Evolutionary conservation across 2,329 filamentous ascomycete species (phyloP), one percentile per base, ranked within the genome.

Genomic region (Chaetomiaceae sp.): DNA sequence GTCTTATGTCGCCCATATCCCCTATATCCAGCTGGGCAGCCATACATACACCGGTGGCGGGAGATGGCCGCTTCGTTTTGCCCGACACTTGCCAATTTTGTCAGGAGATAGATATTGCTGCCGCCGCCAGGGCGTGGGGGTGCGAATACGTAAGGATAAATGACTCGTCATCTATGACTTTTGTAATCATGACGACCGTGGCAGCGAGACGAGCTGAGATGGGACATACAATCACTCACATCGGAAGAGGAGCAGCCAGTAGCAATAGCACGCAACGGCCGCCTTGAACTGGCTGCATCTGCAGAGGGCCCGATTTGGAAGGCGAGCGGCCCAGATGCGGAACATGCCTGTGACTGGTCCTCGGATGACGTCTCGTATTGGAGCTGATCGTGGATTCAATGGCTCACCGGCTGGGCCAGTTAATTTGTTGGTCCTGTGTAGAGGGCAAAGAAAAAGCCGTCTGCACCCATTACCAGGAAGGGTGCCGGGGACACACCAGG

Each of bases 251-350:
- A 36, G 18, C 7, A 18, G 33, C 40, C 40, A 46, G 45, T 36
- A 33, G 30, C 41, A 40, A 29, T 41, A 25, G 46, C 42, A 45
- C 27, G 23, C 25, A 48, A 34, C 48, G 43, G 48, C 42, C 32
- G 27, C 43, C 30, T 32, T 29, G 34, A 48, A 34, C 13, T 5
- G 42, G 48, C 40, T 49, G 48, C 57, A 58, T 42, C 48, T 59
- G 58, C 55, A 58, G 4, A 27, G 42, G 18, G 46, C 58, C 51
- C 53, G 53, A 59, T 59, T 54, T 13, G 58, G 58, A 59, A 56
- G 48, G 23, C 5, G 40, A 40, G 40, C 30, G 43, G 50, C 53
- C 43, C 42, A 45, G 25, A 55, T 29, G 21, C 37, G 42, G 46
- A 49, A 30, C 5, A 21, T 11, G 20, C 21, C 30, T 21, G 4